These are phyloP conservation scores for Cadophora luteo-olivacea DNA, from an alignment of 2,329 filamentous ascomycete species.

Conservation along the genomic window DNA sequence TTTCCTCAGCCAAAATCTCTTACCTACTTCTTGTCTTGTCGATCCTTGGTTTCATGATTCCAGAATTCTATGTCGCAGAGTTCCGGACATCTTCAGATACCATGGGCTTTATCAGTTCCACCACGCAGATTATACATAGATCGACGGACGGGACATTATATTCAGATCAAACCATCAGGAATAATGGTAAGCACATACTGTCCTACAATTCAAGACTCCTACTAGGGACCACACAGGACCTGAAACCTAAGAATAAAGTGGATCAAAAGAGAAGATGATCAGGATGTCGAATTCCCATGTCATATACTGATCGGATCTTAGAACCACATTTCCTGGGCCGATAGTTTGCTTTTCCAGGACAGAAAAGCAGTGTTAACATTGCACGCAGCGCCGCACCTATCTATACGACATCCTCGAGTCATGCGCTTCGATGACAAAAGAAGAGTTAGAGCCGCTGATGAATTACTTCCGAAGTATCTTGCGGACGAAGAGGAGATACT, in stretches of 20 bases:
- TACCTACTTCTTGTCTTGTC: neutral
- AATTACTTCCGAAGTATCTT: neutral
- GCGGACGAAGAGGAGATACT: neutral
- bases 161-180: neutral
- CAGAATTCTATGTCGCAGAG: neutral
- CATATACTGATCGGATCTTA: no score
- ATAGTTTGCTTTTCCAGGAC: neutral
- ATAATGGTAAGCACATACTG: neutral
- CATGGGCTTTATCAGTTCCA: no score
- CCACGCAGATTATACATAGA: neutral
- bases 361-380: neutral
- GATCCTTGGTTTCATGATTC: neutral
- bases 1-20: neutral
- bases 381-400: neutral
- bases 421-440: neutral
- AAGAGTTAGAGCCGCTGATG: neutral
- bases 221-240: no score
- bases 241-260: neutral
- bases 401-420: neutral
- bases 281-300: no score
- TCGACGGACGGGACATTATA: neutral
- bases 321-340: no score
- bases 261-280: neutral
- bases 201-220: neutral
- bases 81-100: neutral